A percentile compares a stretch with the other conserved stretches of the same genome.
These are phyloP conservation scores for Exophiala sideris DNA, from an alignment of 2,329 filamentous ascomycete species.

Conservation along the genomic window DNA sequence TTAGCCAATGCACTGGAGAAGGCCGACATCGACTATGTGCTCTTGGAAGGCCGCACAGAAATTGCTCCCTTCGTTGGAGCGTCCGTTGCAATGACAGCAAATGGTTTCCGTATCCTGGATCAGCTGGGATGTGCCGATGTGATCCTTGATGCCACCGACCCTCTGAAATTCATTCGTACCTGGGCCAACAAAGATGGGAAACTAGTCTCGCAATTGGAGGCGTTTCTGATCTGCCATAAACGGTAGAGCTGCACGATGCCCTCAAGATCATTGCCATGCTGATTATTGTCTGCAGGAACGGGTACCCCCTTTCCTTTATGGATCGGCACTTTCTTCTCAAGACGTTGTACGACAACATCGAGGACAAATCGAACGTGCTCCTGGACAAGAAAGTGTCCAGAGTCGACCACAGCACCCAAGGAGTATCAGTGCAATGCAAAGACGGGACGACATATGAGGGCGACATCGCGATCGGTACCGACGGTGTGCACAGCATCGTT, in stretches of 20 bases:
- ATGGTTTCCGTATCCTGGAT: conserved; percentile 23
- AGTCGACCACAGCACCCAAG: conserved; percentile 11
- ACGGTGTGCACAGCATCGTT: conserved; percentile 43
- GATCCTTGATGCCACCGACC: background rate
- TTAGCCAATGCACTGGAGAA: conserved; percentile 24
- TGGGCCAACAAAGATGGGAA: no score
- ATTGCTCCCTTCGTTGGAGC: conserved; percentile 28
- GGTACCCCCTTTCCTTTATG: conserved; percentile 28
- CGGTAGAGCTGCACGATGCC: background rate
- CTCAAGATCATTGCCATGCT: background rate
- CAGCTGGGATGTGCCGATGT: conserved; percentile 20
- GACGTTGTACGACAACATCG: conserved; percentile 28
- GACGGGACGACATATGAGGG: conserved; percentile 36
- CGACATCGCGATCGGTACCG: conserved; percentile 42
- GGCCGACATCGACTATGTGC: conserved; percentile 24
- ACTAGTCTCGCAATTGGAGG: no score
- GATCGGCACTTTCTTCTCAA: conserved; percentile 29
- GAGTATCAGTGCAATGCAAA: conserved; percentile 32
- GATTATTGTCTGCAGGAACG: conserved; percentile 1
- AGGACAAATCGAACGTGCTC: conserved; percentile 11
- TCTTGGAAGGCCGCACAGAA: conserved; percentile 25
- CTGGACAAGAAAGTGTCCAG: conserved; percentile 4
- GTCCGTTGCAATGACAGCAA: conserved; percentile 22
- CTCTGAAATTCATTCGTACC: background rate
- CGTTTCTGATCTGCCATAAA: no score